Evolutionary conservation across 208 protist genomes (phyloP).

Genomic region (Acanthamoeba castellanii): DNA sequence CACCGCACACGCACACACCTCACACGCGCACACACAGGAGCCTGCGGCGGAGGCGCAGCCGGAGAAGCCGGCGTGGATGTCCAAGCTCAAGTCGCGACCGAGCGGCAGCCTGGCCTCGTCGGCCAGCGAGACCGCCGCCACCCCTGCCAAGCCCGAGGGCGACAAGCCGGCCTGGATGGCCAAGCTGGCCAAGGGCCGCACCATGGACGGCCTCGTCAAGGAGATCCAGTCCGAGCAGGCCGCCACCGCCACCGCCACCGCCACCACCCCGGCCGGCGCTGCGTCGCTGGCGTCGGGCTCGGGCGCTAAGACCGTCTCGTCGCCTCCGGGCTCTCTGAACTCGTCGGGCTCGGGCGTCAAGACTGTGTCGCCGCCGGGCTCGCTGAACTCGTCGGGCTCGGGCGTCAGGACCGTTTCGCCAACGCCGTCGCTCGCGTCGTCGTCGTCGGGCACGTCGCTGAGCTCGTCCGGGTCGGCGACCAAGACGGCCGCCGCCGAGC

Average conservation of each 20-base stretch:
- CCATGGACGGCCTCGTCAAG: constrained; percentile 19
- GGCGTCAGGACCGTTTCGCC: background rate
- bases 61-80: background rate
- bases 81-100: background rate
- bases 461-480: background rate
- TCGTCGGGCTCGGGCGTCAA: background rate
- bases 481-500: background rate
- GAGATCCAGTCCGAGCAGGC: background rate
- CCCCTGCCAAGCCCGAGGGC: background rate
- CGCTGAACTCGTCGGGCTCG: background rate
- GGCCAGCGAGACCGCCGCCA: background rate
- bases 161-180: background rate
- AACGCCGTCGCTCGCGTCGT: background rate
- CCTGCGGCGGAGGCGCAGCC: background rate
- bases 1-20: background rate
- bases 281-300: background rate
- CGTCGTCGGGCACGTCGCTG: background rate
- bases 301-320: background rate
- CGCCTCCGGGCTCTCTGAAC: background rate
- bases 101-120: constrained; percentile 22
- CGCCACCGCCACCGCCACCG: background rate
- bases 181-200: constrained; percentile 36
- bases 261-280: background rate
- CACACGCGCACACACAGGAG: background rate
- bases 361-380: background rate